Evolutionary conservation across 1,284 basidiomycete genomes (phyloP).

Genomic region (Malassezia vespertilionis): DNA sequence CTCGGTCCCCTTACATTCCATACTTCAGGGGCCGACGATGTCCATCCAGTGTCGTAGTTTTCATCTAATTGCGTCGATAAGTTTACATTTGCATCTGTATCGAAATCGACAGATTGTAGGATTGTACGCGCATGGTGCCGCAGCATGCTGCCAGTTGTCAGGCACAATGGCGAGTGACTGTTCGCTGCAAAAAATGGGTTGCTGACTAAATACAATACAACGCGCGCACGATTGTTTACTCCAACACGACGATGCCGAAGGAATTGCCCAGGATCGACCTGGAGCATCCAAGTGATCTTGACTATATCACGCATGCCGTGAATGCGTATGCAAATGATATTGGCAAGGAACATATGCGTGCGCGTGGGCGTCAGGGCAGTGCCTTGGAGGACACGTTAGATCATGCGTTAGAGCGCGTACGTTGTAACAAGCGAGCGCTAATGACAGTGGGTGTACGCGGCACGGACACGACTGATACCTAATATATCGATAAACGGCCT

Average conservation of each 20-base stretch:
- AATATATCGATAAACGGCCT: constrained; percentile 15
- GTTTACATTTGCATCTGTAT: constrained; percentile 33
- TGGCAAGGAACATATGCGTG: constrained; percentile 6
- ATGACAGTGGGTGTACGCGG: constrained; percentile 16
- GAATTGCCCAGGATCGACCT: constrained; percentile 16
- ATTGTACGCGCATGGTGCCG: constrained; percentile 3
- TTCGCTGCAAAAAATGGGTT: background rate
- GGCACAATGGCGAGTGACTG: background rate
- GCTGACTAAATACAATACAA: background rate
- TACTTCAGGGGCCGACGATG: constrained; percentile 18
- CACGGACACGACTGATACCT: constrained; percentile 12
- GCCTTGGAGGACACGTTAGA: constrained; percentile 11
- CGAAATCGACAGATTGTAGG: constrained; percentile 35
- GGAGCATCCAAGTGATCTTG: constrained; percentile 16
- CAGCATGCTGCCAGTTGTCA: constrained; percentile 8
- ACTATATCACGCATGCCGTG: constrained; percentile 11
- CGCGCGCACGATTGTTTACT: background rate
- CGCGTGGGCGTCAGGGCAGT: constrained; percentile 2
- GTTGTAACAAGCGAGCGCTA: background rate
- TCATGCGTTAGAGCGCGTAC: constrained; percentile 13
- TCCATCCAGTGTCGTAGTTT: constrained; percentile 33
- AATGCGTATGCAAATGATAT: constrained; percentile 6
- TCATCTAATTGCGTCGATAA: constrained; percentile 34
- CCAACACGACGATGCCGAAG: constrained; percentile 14
- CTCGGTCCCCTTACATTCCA: constrained; percentile 42